Evolutionary conservation across 2,329 filamentous ascomycete genomes (phyloP).

Genomic region (Botrytis elliptica): DNA sequence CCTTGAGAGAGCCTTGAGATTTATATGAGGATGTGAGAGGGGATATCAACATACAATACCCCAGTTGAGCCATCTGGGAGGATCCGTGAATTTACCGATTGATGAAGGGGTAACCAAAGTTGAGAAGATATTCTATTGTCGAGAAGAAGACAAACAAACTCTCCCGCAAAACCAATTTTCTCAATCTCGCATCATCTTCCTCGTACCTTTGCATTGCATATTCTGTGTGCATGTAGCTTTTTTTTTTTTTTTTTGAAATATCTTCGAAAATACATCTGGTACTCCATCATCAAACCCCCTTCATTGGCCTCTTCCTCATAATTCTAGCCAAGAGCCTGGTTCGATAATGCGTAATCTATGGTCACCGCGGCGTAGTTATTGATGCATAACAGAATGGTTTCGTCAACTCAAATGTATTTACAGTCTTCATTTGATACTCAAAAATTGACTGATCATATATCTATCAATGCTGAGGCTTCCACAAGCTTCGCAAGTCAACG

Average conservation of each 20-base stretch:
- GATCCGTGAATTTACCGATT: not conserved
- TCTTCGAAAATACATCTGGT: not conserved
- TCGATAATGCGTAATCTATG: not conserved
- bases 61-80: too few relatives aligned
- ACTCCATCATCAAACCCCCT: not conserved
- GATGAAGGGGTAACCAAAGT: slow-evolving; percentile 9
- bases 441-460: not conserved
- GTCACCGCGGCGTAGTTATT: not conserved
- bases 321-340: not conserved
- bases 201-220: not conserved
- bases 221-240: too few relatives aligned
- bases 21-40: not conserved
- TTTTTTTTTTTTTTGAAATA: not conserved
- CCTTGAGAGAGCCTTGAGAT: not conserved
- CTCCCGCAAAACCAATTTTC: not conserved
- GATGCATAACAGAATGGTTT: not conserved
- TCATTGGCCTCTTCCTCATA: not conserved
- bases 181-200: not conserved
- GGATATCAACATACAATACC: not conserved
- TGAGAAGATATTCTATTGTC: not conserved
- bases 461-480: not conserved
- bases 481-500: not conserved
- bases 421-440: not conserved
- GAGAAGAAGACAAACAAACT: not conserved
- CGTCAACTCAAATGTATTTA: not conserved